A percentile compares a stretch with the other conserved stretches of the same genome.
Conservation (phyloP, 345 rosid species). For the Draba incana region DNA sequence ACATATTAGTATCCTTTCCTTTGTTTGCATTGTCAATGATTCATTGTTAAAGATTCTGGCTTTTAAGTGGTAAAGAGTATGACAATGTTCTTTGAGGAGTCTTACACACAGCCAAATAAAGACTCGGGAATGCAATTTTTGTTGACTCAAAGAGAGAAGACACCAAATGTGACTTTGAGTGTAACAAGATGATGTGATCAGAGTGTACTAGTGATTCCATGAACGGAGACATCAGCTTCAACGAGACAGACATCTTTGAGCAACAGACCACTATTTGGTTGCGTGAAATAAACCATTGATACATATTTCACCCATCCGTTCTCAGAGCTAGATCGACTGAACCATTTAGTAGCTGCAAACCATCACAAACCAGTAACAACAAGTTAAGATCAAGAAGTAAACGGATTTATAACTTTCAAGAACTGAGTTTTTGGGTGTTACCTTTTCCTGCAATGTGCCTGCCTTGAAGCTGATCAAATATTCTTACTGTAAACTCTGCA, state of each 20-base stretch:
- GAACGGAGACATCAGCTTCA: slow-evolving; percentile 44
- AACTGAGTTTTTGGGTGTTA: slow-evolving; percentile 16
- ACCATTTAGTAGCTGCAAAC: slow-evolving; percentile 39
- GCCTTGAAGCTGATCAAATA: slow-evolving; percentile 44
- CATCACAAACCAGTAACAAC: background rate
- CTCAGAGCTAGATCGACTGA: slow-evolving; percentile 31
- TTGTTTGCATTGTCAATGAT: slow-evolving; percentile 21
- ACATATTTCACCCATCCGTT: slow-evolving; percentile 44
- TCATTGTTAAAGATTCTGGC: slow-evolving; percentile 18
- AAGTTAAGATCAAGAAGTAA: slow-evolving; percentile 22
- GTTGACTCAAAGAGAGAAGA: background rate
- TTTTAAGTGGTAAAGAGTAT: background rate
- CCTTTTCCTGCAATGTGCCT: slow-evolving; percentile 44
- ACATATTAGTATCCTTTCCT: background rate
- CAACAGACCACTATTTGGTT: slow-evolving; percentile 43
- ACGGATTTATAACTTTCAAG: background rate
- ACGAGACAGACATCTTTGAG: slow-evolving; percentile 41
- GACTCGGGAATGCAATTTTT: background rate
- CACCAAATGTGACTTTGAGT: background rate
- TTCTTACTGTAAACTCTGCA: slow-evolving; percentile 35
- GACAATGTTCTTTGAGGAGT: slow-evolving; percentile 6
- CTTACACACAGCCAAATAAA: background rate
- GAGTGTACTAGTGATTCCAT: slow-evolving; percentile 34
- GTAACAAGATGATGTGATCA: slow-evolving; percentile 1
- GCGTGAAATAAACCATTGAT: slow-evolving; percentile 37